Evolutionary conservation across 176 grass and related monocot genomes (phyloP).

Genomic region (Phoenix dactylifera): DNA sequence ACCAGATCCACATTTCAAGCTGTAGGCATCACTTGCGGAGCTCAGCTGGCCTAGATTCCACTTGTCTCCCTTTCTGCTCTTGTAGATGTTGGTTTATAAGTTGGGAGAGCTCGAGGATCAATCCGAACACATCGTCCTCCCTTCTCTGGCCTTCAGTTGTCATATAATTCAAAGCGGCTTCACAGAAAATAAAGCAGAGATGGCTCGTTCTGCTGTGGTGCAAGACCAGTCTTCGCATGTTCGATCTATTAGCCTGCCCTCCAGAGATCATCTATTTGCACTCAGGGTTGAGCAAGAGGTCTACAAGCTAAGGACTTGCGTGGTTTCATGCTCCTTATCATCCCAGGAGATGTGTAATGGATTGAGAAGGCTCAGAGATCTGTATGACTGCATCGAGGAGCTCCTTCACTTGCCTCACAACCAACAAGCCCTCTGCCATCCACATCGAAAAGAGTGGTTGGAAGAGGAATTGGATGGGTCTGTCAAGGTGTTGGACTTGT

Average conservation of each 20-base stretch:
- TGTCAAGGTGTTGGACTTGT: neutral
- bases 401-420: neutral
- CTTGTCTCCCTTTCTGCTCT: too few species aligned
- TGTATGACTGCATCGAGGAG: neutral
- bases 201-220: too few species aligned
- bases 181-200: too few species aligned
- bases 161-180: too few species aligned
- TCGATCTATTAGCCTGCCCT: conserved; percentile 40
- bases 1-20: too few species aligned
- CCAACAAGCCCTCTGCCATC: neutral
- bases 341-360: neutral
- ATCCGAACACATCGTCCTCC: too few species aligned
- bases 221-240: conserved; percentile 9
- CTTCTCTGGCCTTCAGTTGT: too few species aligned
- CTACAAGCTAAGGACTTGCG: neutral
- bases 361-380: neutral
- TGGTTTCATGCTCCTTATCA: neutral
- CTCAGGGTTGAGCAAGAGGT: conserved; percentile 15
- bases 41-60: too few species aligned
- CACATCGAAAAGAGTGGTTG: neutral
- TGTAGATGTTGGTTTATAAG: too few species aligned
- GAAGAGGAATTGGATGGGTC: conserved; percentile 4
- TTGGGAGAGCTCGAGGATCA: too few species aligned
- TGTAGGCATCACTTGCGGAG: too few species aligned
- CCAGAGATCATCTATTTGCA: conserved; percentile 20